These are phyloP conservation scores for Aureobasidium sp. DNA, from an alignment of 2,329 filamentous ascomycete genomes.

Conservation along the genomic window DNA sequence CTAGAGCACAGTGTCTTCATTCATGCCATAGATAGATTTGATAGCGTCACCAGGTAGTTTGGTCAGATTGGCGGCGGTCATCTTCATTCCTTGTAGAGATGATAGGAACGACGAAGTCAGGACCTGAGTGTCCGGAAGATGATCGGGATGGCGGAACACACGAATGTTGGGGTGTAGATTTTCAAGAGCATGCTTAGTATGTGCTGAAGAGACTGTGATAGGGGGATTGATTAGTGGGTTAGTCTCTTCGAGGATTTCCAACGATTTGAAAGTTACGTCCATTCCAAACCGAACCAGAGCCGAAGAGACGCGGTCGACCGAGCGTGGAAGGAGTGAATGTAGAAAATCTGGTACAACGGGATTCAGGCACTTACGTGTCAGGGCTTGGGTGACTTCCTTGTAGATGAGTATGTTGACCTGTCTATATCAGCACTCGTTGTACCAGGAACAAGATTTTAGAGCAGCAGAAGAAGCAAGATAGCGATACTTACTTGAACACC, in stretches of 20 bases:
- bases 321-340: slow-evolving; percentile 36
- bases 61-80: slow-evolving; percentile 49
- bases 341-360: slow-evolving; percentile 38
- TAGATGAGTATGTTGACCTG: slow-evolving; percentile 12
- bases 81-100: slow-evolving; percentile 49
- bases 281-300: slow-evolving; percentile 35
- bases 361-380: slow-evolving; percentile 60
- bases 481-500: slow-evolving; percentile 75
- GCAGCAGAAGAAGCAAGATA: no score
- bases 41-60: slow-evolving; percentile 66
- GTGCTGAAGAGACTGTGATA: slow-evolving; percentile 54
- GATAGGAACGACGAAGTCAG: slow-evolving; percentile 52
- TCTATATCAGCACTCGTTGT: not conserved
- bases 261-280: slow-evolving; percentile 38
- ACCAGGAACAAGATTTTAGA: no score
- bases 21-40: slow-evolving; percentile 73
- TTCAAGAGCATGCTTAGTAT: slow-evolving; percentile 76
- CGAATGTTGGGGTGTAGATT: slow-evolving; percentile 71
- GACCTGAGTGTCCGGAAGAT: slow-evolving; percentile 66
- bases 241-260: slow-evolving; percentile 40
- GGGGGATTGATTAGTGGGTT: slow-evolving; percentile 39
- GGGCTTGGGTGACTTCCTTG: slow-evolving; percentile 66
- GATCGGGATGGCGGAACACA: slow-evolving; percentile 87
- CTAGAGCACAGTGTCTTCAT: slow-evolving; percentile 73
- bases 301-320: slow-evolving; percentile 36